Evolutionary conservation across 169 alveolate genomes (phyloP), one percentile per base, ranked within the genome.

Genomic region (Haemoproteus tartakovskyi): DNA sequence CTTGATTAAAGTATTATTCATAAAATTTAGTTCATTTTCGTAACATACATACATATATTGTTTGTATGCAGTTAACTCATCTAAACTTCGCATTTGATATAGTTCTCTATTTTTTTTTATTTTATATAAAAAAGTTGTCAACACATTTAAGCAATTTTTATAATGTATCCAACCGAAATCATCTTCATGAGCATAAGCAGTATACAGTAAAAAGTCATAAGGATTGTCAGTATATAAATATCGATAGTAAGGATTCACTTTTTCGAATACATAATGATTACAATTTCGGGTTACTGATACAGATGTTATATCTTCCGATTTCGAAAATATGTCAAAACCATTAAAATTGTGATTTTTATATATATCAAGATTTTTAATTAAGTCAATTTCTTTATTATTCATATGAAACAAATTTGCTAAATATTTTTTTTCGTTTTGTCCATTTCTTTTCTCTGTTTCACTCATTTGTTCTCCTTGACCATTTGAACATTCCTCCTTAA

Each of bases 171-270:
- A 50, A 3, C 84, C 84, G 3, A 46, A 43, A 1, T 70, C 84
- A n/a, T 70, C 84, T 43, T 70, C 84, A 56, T 70, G 62, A 19
- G 78, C 52, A 70, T 40, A 48, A 9, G 84, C 54, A 6, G 46
- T 50, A 24, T 70, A 70, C 27, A 70, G 27, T 45, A 70, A 56
- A 38, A 70, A 70, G 46, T 70, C 84, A 38, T 70, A 70, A 24
- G 54, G 57, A 37, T 70, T 70, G 38, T 70, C 61, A 5, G 84
- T 70, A 27, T 18, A 70, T 6, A 70, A 46, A 54, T 56, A 70
- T 22, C 46, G 21, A 60, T 50, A 56, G 46, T 43, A 70, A 27
- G 52, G 62, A 57, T 54, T 70, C 6, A 30, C 61, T 27, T 48
- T 27, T 9, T 54, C 41, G 48, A 70, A 70, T 30, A 70, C 22